Base-by-base conservation (phyloP, 805 yeast genomes). In the Lachancea lanzarotensis region DNA sequence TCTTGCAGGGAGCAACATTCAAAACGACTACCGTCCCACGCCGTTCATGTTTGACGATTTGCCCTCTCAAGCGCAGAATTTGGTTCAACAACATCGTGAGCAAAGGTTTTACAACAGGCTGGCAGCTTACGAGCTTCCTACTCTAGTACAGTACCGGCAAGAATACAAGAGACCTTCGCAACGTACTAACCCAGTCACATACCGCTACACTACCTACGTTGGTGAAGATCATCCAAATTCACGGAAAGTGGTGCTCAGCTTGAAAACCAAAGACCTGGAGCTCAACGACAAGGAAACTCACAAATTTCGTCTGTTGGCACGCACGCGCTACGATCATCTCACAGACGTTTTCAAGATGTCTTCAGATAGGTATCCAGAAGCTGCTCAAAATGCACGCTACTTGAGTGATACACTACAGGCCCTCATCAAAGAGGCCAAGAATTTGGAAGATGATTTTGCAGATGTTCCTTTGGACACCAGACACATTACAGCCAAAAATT, bases 81-180 rank as follows among this genome's bases (percentile, higher is more conserved):
- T 76, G 48, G 75, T 82, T 29, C 77, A 78, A 45, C 82, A 79
- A 52, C 85, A 80, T 56, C 76, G 97, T 59, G 82, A 78, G 52
- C 80, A 78, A 54, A 80, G 95, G 53, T 78, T 84, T 51, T 79
- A 82, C 56, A 82, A 82, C 58, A 76, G 97, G 55, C 72, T 87
- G 36, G 87, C 95, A 10, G 96, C 97, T 0, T 91, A 83, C 67
- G 98, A 91, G 62, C 75, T 91, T 72, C 98, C 98, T 6, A 75
- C 79, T 45, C 72, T 93, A 51, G 80, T 82, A 35, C 80, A 87
- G 63, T 84, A 74, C 61, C 82, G 91, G 54, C 79, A 83, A 64
- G 74, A 72, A 48, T 90, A 85, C 68, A 62, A 57, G 29, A 82
- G 82, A 17, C 70, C 71, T 12, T 52, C 71, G 5, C 52, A 54